phyloP scores from a whole-genome alignment of 192 early-diverging fungal species.

The Spizellomyces punctatus region DNA sequence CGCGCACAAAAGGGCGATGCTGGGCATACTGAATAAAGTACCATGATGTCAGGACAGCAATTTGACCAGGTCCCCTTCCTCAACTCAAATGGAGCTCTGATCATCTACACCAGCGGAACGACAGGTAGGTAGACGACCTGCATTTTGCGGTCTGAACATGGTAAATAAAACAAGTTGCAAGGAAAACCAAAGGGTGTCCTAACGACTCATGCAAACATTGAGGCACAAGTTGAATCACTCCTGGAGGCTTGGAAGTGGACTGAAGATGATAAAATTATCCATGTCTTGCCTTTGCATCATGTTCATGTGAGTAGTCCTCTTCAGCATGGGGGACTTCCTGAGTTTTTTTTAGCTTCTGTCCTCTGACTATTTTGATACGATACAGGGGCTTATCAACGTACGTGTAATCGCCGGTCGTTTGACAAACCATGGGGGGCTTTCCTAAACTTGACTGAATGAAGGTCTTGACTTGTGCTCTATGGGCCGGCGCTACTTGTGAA shows the following conservation, averaged over 20 bases:
- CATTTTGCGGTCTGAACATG: neutral
- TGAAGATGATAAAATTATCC: conserved; percentile 67
- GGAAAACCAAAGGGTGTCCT: conserved; percentile 87
- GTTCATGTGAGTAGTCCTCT: conserved; percentile 59
- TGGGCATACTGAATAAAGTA: neutral
- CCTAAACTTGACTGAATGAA: conserved; percentile 38
- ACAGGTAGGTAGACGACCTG: conserved; percentile 1
- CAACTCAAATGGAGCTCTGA: conserved; percentile 52
- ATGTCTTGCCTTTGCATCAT: conserved; percentile 85
- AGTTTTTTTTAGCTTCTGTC: neutral
- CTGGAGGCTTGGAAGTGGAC: conserved; percentile 74
- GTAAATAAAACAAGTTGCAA: conserved; percentile 1
- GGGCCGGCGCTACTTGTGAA: conserved; percentile 75
- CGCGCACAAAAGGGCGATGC: neutral
- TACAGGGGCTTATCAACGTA: conserved; percentile 8
- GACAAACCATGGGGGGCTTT: neutral
- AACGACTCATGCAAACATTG: conserved; percentile 65
- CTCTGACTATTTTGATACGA: neutral
- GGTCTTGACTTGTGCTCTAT: conserved; percentile 70
- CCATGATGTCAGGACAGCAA: conserved; percentile 12
- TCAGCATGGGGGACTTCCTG: conserved; percentile 14
- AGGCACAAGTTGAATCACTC: conserved; percentile 68
- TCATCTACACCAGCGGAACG: conserved; percentile 79
- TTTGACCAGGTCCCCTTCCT: neutral
- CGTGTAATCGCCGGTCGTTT: neutral